Percentiles rank a stretch among this genome's conserved stretches.
Evolutionary conservation across 495 filamentous ascomycete species (phyloP).

Genomic region (Barbatosphaeria neglecta): DNA sequence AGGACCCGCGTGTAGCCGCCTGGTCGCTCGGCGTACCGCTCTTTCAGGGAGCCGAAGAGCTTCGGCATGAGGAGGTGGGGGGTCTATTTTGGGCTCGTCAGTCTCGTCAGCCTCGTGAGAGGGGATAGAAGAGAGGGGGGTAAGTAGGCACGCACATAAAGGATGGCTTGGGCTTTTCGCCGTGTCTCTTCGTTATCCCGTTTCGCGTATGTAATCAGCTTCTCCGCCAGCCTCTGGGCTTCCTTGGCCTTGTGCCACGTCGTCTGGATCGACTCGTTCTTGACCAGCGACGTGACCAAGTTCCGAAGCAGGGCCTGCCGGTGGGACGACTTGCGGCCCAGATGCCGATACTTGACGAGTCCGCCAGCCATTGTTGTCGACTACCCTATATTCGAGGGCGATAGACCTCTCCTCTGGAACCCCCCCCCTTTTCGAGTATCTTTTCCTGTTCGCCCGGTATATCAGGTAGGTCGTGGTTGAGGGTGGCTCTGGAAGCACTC

Average conservation of each 20-base stretch:
- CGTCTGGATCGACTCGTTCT: slow-evolving; percentile 83
- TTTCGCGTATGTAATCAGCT: slow-evolving; percentile 87
- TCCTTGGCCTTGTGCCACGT: slow-evolving; percentile 97
- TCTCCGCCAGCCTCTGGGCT: slow-evolving; percentile 83
- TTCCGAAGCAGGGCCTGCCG: slow-evolving; percentile 90
- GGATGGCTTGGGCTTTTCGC: slow-evolving; percentile 54
- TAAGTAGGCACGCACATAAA: slow-evolving; percentile 56
- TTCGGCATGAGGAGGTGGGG: slow-evolving; percentile 66
- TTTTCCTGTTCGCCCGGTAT: too few relatives aligned
- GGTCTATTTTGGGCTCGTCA: slow-evolving; percentile 12
- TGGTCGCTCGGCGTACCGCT: slow-evolving; percentile 67
- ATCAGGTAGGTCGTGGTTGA: too few relatives aligned
- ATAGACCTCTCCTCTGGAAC: too few relatives aligned
- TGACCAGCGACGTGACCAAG: slow-evolving; percentile 88
- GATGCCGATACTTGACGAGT: slow-evolving; percentile 70
- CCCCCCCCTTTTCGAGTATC: too few relatives aligned
- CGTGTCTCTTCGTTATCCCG: slow-evolving; percentile 69
- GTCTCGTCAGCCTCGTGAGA: slow-evolving; percentile 1
- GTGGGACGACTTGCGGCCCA: slow-evolving; percentile 73
- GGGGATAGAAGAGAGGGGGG: not conserved
- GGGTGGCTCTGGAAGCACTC: too few relatives aligned
- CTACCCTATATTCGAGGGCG: too few relatives aligned
- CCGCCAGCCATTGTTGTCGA: slow-evolving; percentile 84
- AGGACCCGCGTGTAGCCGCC: slow-evolving; percentile 94
- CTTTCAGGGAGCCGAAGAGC: slow-evolving; percentile 70